Evolutionary conservation across 2,329 filamentous ascomycete genomes (phyloP).

Genomic region (Aspergillus sp.): DNA sequence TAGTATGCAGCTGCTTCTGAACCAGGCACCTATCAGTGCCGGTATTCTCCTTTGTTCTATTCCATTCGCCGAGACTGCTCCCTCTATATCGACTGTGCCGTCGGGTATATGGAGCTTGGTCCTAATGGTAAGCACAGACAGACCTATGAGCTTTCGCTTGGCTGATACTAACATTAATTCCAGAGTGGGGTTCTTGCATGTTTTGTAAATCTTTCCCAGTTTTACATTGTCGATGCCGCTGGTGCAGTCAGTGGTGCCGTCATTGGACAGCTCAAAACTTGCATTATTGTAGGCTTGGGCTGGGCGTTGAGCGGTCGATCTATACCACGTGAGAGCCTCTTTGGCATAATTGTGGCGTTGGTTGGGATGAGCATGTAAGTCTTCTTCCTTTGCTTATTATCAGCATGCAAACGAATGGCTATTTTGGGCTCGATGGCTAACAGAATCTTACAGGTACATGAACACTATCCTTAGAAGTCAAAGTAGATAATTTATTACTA

Average conservation of each 20-base stretch:
- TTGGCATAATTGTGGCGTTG: constrained; percentile 25
- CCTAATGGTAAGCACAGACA: constrained; percentile 15
- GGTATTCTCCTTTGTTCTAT: constrained; percentile 23
- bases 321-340: constrained; percentile 21
- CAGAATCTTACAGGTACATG: constrained; percentile 20
- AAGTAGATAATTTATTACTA: background rate
- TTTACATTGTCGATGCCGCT: constrained; percentile 35
- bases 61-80: constrained; percentile 23
- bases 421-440: background rate
- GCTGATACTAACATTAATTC: background rate
- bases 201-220: constrained; percentile 29
- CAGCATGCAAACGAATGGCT: too few species aligned
- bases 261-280: constrained; percentile 69
- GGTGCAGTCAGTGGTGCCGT: constrained; percentile 69
- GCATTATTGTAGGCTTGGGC: constrained; percentile 66
- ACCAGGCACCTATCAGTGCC: constrained; percentile 27
- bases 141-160: too few species aligned
- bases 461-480: constrained; percentile 22
- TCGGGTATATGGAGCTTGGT: constrained; percentile 24
- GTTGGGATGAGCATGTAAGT: constrained; percentile 29
- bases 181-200: constrained; percentile 30
- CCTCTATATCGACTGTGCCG: constrained; percentile 20
- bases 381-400: background rate
- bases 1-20: constrained; percentile 30
- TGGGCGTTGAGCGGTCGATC: constrained; percentile 47